Percentiles rank a stretch among this genome's conserved stretches.
Conservation (phyloP, 2,329 filamentous ascomycete genomes). For the Iodosphaeria phyllophila region DNA sequence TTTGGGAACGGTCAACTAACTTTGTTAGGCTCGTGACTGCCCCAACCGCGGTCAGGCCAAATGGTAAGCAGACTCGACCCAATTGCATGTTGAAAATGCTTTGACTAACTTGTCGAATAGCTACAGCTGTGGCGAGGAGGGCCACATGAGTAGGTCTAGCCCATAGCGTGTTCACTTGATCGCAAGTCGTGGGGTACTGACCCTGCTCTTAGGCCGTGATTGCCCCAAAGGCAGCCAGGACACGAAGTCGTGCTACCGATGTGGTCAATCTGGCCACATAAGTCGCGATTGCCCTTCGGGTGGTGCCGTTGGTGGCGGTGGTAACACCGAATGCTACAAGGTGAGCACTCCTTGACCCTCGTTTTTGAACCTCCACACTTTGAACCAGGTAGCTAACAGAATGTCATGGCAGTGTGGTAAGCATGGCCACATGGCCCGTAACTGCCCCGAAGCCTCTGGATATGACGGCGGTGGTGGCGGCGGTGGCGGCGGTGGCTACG, state of each 20-base stretch:
- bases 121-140: slow-evolving; percentile 31
- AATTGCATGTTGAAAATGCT: too few relatives aligned
- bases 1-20: slow-evolving; percentile 9
- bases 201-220: too few relatives aligned
- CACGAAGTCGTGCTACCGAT: slow-evolving; percentile 60
- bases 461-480: slow-evolving; percentile 26
- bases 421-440: slow-evolving; percentile 87
- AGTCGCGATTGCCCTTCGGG: slow-evolving; percentile 63
- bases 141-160: slow-evolving; percentile 57
- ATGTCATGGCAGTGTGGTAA: slow-evolving; percentile 88
- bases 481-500: slow-evolving; percentile 24
- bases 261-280: slow-evolving; percentile 73
- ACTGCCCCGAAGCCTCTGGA: slow-evolving; percentile 52
- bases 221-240: slow-evolving; percentile 82
- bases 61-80: slow-evolving; percentile 36
- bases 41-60: slow-evolving; percentile 68
- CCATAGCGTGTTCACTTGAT: slow-evolving; percentile 2
- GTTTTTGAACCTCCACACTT: not conserved
- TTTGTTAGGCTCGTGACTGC: slow-evolving; percentile 57
- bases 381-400: slow-evolving; percentile 2
- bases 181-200: too few relatives aligned
- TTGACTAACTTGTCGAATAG: too few relatives aligned
- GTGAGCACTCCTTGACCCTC: slow-evolving; percentile 12
- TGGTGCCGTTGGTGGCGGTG: slow-evolving; percentile 24
- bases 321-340: slow-evolving; percentile 77